phyloP scores from a whole-genome alignment of 2,329 filamentous ascomycete species.

The Talaromyces piceae region DNA sequence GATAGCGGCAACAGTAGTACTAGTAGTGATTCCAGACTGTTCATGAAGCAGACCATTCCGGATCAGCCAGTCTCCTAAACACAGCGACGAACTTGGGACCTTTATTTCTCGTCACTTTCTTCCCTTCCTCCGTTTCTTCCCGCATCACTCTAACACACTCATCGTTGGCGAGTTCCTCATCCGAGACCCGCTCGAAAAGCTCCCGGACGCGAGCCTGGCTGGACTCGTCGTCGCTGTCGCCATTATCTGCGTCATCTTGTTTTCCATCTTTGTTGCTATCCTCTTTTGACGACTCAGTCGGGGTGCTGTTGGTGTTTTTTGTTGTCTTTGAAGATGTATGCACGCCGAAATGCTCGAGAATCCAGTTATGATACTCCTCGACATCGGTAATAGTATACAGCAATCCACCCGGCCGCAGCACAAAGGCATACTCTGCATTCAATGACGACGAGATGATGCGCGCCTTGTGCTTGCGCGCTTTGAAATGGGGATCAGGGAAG shows the following conservation, averaged over 20 bases:
- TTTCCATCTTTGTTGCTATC: conserved; percentile 54
- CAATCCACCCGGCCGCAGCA: conserved; percentile 71
- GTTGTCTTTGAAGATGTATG: neutral
- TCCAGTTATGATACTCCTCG: conserved; percentile 87
- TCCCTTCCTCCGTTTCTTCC: conserved; percentile 87
- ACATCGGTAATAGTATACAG: conserved; percentile 98
- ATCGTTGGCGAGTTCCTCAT: conserved; percentile 46
- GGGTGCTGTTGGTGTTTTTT: conserved; percentile 24
- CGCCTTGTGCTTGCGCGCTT: conserved; percentile 93
- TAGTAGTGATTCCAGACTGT: too few species aligned
- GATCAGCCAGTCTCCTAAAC: conserved; percentile 73
- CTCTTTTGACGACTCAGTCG: conserved; percentile 39
- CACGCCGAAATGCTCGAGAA: conserved; percentile 68
- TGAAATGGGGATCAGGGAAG: conserved; percentile 98
- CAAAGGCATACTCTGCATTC: conserved; percentile 89
- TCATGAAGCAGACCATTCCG: conserved; percentile 50
- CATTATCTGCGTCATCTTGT: conserved; percentile 75
- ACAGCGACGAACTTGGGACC: conserved; percentile 87
- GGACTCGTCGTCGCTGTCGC: conserved; percentile 56
- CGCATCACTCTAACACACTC: conserved; percentile 58
- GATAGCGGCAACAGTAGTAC: too few species aligned
- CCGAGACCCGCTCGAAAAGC: conserved; percentile 67
- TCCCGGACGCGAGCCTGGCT: conserved; percentile 50
- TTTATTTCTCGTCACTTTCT: conserved; percentile 87
- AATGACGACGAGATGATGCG: conserved; percentile 84